Conservation (phyloP, 805 yeast genomes). For the Wickerhamomyces bisporus region DNA sequence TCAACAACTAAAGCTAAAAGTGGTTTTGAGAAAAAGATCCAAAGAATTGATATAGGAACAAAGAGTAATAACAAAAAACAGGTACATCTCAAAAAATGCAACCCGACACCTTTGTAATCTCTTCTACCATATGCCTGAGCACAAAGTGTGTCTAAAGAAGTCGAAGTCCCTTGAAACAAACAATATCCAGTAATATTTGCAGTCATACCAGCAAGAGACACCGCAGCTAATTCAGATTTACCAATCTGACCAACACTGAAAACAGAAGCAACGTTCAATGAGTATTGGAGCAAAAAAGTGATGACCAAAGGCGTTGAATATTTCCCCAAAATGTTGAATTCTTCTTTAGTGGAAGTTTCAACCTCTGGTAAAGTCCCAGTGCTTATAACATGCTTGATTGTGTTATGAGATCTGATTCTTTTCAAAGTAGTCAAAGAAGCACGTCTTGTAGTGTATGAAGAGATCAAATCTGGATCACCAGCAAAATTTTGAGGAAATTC, state of each 20-base stretch:
- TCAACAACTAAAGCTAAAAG: conserved; percentile 41
- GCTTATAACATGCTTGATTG: conserved; percentile 21
- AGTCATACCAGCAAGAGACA: conserved; percentile 70
- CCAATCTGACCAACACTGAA: conserved; percentile 76
- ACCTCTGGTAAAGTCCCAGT: conserved; percentile 21
- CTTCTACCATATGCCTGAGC: conserved; percentile 75
- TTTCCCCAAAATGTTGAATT: conserved; percentile 33
- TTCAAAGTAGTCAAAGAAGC: conserved; percentile 22
- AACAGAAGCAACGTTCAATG: conserved; percentile 70
- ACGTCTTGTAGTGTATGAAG: conserved; percentile 12
- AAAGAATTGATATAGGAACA: conserved; percentile 51
- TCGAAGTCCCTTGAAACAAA: conserved; percentile 71
- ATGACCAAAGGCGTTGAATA: conserved; percentile 59
- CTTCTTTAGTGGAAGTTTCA: conserved; percentile 31
- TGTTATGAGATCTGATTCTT: conserved; percentile 21
- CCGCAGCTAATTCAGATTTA: conserved; percentile 66
- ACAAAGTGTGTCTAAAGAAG: conserved; percentile 71
- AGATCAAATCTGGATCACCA: conserved; percentile 14
- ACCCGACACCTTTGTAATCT: conserved; percentile 60
- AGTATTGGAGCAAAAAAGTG: conserved; percentile 66
- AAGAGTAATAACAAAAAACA: conserved; percentile 49
- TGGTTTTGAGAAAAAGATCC: conserved; percentile 53
- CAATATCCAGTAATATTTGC: conserved; percentile 74
- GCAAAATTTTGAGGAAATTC: too few relatives aligned
- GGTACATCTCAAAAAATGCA: conserved; percentile 64